phyloP scores from a whole-genome alignment of 2,329 filamentous ascomycete genomes.

The Colletotrichum sp. region DNA sequence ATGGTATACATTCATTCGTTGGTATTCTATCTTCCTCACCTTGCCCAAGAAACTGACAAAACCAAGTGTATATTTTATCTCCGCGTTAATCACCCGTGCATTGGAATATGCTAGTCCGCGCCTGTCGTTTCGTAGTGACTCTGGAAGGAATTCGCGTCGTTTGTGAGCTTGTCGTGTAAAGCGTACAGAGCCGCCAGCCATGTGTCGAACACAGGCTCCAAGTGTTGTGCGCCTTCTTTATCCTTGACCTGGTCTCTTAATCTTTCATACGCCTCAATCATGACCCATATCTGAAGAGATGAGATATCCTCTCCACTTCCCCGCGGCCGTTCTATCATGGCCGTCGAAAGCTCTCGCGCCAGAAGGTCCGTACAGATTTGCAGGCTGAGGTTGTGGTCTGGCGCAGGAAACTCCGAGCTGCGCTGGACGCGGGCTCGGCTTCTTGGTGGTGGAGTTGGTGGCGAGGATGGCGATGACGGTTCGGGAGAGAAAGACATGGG shows the following conservation, averaged over 20 bases:
- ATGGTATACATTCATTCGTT: background rate
- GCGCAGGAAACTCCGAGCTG: background rate
- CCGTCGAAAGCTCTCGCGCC: constrained; percentile 52
- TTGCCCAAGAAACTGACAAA: background rate
- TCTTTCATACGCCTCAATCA: constrained; percentile 65
- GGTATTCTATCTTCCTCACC: background rate
- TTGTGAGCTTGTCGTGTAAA: constrained; percentile 47
- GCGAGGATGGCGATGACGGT: constrained; percentile 31
- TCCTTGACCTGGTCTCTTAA: constrained; percentile 46
- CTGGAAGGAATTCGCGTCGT: constrained; percentile 25
- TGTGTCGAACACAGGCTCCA: constrained; percentile 51
- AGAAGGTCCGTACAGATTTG: constrained; percentile 58
- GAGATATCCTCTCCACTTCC: constrained; percentile 38
- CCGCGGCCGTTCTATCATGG: constrained; percentile 33
- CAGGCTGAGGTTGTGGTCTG: constrained; percentile 44
- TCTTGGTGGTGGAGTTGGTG: constrained; percentile 32
- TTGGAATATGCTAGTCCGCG: constrained; percentile 20
- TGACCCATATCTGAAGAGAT: constrained; percentile 57
- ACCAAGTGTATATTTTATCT: background rate
- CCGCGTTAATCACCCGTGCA: background rate
- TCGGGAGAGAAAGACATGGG: constrained; percentile 44
- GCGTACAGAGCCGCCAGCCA: constrained; percentile 56
- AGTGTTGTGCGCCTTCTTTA: constrained; percentile 29
- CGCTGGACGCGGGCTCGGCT: constrained; percentile 9
- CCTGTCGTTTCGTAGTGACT: constrained; percentile 27